phyloP scores from a whole-genome alignment of 192 early-diverging fungal species.

The Glomus cerebriforme region DNA sequence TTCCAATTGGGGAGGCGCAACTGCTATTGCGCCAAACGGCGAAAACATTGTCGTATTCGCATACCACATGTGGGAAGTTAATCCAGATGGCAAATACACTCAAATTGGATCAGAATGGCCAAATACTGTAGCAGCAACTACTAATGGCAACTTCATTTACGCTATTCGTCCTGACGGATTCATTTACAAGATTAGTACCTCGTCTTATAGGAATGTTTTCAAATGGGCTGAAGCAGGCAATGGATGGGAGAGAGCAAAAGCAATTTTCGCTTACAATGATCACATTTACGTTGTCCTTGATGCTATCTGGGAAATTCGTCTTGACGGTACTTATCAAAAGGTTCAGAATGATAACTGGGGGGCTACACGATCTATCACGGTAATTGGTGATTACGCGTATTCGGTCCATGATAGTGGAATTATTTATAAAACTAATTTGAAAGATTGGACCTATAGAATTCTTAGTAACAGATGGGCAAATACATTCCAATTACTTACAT shows the following conservation, averaged over 20 bases:
- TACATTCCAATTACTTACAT: neutral
- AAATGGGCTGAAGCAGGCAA: neutral
- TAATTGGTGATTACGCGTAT: conserved; percentile 3
- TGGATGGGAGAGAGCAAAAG: neutral
- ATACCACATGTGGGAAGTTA: neutral
- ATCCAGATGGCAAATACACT: neutral
- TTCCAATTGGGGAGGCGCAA: neutral
- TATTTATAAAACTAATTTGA: neutral
- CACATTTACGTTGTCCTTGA: conserved; percentile 8
- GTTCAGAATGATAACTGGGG: neutral
- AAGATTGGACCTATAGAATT: neutral
- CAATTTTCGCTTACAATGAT: conserved; percentile 3
- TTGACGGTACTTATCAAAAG: neutral
- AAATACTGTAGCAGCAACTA: neutral
- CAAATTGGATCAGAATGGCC: neutral
- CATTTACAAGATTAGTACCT: neutral
- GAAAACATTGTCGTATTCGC: neutral
- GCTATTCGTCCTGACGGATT: conserved; percentile 3
- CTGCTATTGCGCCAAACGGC: neutral
- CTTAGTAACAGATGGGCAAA: neutral
- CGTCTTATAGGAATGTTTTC: neutral
- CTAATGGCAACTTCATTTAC: conserved; percentile 5
- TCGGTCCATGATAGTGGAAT: neutral
- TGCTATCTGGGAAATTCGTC: conserved; percentile 11
- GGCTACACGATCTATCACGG: neutral